These are phyloP conservation scores for Naematelia aurantialba DNA, from an alignment of 768 basidiomycete genomes.

Conservation along the genomic window DNA sequence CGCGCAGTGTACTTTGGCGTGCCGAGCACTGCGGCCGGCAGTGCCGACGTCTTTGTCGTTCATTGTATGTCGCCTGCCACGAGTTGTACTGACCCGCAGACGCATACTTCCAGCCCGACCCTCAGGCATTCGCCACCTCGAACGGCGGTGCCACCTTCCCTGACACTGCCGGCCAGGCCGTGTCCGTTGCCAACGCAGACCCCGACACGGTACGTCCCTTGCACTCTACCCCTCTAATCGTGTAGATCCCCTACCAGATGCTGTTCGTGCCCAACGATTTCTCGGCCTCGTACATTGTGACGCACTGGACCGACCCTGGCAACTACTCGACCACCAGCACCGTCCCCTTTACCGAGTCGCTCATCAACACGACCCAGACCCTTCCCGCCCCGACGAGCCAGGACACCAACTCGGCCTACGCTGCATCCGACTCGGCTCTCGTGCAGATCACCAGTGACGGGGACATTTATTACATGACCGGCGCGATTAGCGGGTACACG, in stretches of 20 bases:
- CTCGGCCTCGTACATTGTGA: slow-evolving; percentile 67
- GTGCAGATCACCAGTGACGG: slow-evolving; percentile 47
- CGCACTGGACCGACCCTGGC: slow-evolving; percentile 49
- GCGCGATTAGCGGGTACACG: slow-evolving; percentile 35
- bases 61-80: slow-evolving; percentile 62
- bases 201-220: not conserved
- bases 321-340: slow-evolving; percentile 30
- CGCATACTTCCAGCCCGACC: slow-evolving; percentile 70
- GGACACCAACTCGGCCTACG: slow-evolving; percentile 45
- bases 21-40: slow-evolving; percentile 64
- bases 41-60: slow-evolving; percentile 75
- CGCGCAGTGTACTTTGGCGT: slow-evolving; percentile 66
- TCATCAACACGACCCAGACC: slow-evolving; percentile 51
- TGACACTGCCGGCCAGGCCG: slow-evolving; percentile 62
- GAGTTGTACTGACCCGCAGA: slow-evolving; percentile 53
- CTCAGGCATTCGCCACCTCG: slow-evolving; percentile 59
- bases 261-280: slow-evolving; percentile 74
- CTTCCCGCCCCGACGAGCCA: slow-evolving; percentile 45
- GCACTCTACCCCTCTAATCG: not conserved
- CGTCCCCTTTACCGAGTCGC: slow-evolving; percentile 41
- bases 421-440: slow-evolving; percentile 42
- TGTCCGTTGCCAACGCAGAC: slow-evolving; percentile 63
- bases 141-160: slow-evolving; percentile 61
- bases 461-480: slow-evolving; percentile 46
- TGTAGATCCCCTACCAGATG: slow-evolving; percentile 66